These are phyloP conservation scores for Ogataea hybrid DNA, from an alignment of 1,139 yeast genomes.

Conservation along the genomic window DNA sequence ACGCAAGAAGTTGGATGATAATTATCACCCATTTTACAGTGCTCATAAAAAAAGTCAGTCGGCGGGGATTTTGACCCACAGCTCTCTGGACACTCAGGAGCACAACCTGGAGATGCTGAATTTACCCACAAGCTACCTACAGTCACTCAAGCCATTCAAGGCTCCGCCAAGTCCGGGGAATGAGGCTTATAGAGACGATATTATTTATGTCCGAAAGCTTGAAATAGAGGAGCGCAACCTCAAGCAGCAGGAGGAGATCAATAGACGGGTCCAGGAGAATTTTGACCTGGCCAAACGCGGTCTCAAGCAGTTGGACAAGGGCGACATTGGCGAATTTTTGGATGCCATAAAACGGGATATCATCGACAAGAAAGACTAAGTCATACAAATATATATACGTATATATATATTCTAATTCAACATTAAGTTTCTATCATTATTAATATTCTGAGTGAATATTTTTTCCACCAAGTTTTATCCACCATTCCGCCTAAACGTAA, in stretches of 20 bases:
- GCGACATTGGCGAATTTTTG: conserved; percentile 29
- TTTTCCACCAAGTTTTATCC: not conserved
- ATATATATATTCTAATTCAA: not conserved
- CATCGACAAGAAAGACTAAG: not conserved
- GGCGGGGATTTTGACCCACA: conserved; percentile 29
- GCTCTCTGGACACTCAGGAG: conserved; percentile 31
- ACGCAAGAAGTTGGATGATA: conserved; percentile 15
- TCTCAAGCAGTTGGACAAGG: conserved; percentile 19
- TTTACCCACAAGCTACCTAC: conserved; percentile 29
- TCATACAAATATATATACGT: not conserved
- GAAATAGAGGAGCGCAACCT: conserved; percentile 27
- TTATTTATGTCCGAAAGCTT: conserved; percentile 28
- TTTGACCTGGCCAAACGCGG: conserved; percentile 25
- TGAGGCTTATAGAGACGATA: conserved; percentile 30
- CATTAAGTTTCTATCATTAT: not conserved
- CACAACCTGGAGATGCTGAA: conserved; percentile 31
- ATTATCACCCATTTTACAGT: conserved; percentile 29
- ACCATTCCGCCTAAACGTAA: conserved; percentile 16
- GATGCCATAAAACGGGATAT: conserved; percentile 14
- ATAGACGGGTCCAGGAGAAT: conserved; percentile 15
- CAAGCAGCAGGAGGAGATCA: conserved; percentile 14
- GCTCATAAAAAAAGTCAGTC: conserved; percentile 26
- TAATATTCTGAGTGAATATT: not conserved
- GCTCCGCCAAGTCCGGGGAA: conserved; percentile 28
- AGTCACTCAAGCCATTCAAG: conserved; percentile 29